These are phyloP conservation scores for Alternaria sp. DNA, from an alignment of 2,329 filamentous ascomycete genomes.

Conservation along the genomic window DNA sequence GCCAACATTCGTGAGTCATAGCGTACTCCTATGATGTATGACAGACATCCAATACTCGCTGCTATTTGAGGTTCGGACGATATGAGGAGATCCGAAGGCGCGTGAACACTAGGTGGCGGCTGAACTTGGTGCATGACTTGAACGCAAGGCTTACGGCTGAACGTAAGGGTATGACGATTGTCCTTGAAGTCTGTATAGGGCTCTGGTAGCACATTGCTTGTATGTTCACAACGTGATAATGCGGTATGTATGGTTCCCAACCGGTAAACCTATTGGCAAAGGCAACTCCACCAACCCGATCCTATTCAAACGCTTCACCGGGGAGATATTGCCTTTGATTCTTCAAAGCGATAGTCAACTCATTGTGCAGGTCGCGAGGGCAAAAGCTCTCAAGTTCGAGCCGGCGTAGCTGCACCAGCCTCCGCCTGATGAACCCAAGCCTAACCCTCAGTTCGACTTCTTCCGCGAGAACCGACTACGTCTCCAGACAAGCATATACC, in stretches of 20 bases:
- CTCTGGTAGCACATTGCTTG: not conserved
- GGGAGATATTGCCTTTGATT: not conserved
- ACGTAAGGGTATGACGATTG: not conserved
- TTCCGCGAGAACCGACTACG: not conserved
- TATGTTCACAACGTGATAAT: not conserved
- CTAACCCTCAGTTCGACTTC: not conserved
- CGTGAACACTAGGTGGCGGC: slow-evolving; percentile 1
- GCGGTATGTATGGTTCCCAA: not conserved
- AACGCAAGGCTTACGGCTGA: not conserved
- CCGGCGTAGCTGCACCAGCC: not conserved
- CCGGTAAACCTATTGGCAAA: not conserved
- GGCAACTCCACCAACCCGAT: not conserved
- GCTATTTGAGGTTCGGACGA: not conserved
- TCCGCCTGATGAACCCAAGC: not conserved
- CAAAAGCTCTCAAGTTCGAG: not conserved
- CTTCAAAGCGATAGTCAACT: not conserved
- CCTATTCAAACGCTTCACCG: not conserved
- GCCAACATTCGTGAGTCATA: not conserved
- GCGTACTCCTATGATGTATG: not conserved
- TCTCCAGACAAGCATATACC: not conserved
- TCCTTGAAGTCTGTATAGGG: not conserved
- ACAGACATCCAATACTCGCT: not conserved
- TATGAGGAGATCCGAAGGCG: slow-evolving; percentile 18
- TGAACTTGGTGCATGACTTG: not conserved
- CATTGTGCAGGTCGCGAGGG: not conserved